phyloP scores from a whole-genome alignment of 345 rosid genomes.

The Hibiscus tridactylites region DNA sequence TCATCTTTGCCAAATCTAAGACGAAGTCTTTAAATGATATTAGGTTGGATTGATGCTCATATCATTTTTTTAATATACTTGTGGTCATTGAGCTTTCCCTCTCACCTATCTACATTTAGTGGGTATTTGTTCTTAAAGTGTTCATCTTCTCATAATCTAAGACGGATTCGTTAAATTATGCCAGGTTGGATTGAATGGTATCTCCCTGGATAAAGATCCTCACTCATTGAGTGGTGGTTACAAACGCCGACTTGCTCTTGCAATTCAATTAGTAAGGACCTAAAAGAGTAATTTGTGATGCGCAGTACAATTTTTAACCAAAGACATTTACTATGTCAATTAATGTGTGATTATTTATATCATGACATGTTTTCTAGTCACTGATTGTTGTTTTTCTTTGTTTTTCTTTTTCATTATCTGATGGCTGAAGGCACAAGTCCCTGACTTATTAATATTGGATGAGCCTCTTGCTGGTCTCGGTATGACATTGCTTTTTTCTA shows the following conservation, averaged over 20 bases:
- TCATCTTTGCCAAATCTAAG: neutral
- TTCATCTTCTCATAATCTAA: neutral
- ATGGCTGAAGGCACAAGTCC: conserved; percentile 55
- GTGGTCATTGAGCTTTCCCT: neutral
- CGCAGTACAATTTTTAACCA: neutral
- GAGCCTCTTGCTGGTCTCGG: conserved; percentile 99
- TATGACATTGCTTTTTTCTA: conserved; percentile 27
- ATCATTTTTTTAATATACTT: conserved; percentile 7
- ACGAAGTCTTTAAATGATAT: conserved; percentile 8
- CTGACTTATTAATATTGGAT: conserved; percentile 76
- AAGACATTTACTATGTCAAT: neutral
- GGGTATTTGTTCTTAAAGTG: neutral
- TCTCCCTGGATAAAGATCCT: conserved; percentile 79
- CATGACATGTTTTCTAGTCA: neutral
- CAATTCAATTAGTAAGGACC: conserved; percentile 72
- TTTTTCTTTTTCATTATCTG: neutral
- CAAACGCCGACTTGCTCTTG: conserved; percentile 87
- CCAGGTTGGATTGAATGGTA: conserved; percentile 79
- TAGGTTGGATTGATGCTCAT: conserved; percentile 63
- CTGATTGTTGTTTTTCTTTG: neutral
- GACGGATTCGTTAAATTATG: conserved; percentile 6
- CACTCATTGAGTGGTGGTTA: conserved; percentile 88
- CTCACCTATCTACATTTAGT: neutral
- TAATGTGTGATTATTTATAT: neutral
- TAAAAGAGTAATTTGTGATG: conserved; percentile 1